Evolutionary conservation across 1,139 yeast genomes (phyloP), one percentile per base, ranked within the genome.

Genomic region (Pichia sp.): DNA sequence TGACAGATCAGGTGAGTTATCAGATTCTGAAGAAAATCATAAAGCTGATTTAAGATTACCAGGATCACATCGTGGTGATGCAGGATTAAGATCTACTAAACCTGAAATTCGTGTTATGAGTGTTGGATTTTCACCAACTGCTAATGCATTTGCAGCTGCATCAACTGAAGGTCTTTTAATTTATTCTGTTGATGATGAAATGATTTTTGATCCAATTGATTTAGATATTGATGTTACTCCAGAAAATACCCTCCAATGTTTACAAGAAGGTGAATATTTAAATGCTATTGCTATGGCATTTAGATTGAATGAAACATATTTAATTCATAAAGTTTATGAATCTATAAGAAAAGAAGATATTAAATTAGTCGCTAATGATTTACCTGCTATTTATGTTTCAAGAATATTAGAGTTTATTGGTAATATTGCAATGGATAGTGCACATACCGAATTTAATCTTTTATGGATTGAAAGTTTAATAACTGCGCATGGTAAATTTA

Each of bases 171-270:
- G 99, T 7, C 67, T 93, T 38, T 66, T 89, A 45, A 69, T 91
- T 3, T 91, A 78, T 60, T 81, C 95, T 1, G 76, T 88, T 31
- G 95, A 89, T 59, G 80, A 80, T 44, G 68, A 75, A 14, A 66
- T 86, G 36, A 66, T 79, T 35, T 93, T 91, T 57, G 99, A 91
- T 67, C 98, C 99, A 33, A 87, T 86, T 61, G 97, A 93, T 60
- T 72, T 91, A 57, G 98, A 91, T 59, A 70, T 89, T 37, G 98
- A 93, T 55, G 78, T 91, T 31, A 91, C 98, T 0, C 94, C 96
- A 0, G 82, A 77, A 37, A 69, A 84, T 6, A 82, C 89, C 0
- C 46, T 77, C 23, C 82, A 78, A 43, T 72, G 78, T 11, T 65
- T 89, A 40, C 55, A 68, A 15, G 85, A 81, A 41, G 78, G 77